Evolutionary conservation across 108 stramenopile genomes (phyloP).

Genomic region (Discostella stelligeroides): DNA sequence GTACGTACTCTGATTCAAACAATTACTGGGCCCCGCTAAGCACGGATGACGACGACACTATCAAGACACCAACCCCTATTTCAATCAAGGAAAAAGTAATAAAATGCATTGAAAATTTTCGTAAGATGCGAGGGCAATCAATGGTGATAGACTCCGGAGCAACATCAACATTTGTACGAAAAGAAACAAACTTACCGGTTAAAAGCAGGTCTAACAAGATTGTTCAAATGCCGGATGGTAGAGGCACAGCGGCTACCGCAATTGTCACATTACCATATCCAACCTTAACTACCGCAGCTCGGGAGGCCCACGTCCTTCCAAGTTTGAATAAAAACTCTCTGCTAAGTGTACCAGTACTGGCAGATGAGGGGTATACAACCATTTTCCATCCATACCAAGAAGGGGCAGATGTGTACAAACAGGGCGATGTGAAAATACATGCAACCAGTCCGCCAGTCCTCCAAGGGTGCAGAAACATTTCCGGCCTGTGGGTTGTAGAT

Average conservation of each 20-base stretch:
- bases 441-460: neutral
- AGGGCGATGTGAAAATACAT: neutral
- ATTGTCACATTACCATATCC: neutral
- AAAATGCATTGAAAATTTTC: no score
- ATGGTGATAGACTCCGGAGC: no score
- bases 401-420: neutral
- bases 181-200: no score
- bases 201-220: conserved; percentile 1
- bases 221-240: neutral
- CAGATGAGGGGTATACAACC: neutral
- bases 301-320: neutral
- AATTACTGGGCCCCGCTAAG: no score
- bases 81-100: no score
- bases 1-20: no score
- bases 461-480: conserved; percentile 5
- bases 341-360: no score
- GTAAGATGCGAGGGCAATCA: no score
- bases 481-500: neutral
- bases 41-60: no score
- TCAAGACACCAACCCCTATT: no score
- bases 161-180: no score
- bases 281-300: neutral
- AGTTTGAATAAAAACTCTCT: neutral
- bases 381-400: conserved; percentile 11
- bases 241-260: neutral